Evolutionary conservation across 1,284 basidiomycete species (phyloP), one percentile per base, ranked within the genome.

Genomic region (Melampsora larici-populina): DNA sequence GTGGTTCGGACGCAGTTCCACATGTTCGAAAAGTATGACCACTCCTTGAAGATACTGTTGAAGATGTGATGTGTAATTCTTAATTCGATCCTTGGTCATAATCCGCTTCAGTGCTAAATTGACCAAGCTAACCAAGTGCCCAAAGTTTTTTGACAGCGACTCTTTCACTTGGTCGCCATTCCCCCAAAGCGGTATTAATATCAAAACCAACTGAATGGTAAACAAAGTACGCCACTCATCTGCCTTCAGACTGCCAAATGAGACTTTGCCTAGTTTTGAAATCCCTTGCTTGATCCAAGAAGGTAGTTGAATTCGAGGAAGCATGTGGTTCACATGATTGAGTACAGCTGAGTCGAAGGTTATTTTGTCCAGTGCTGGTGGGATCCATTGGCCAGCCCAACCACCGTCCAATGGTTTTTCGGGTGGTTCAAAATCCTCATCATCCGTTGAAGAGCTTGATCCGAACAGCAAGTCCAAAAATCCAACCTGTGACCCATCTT

Each of bases 141-240:
- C 33, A 68, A 76, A 68, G 26, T 77, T 77, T 18, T 69, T 51
- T 3, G 69, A 46, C 7, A 77, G 49, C 1, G 64, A 75, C 11
- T 17, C 26, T 9, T 33, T 31, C 1, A 6, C 43, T 5, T 40
- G 72, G 40, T 31, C 5, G 7, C 11, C 17, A 55, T 60, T 26
- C 1, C 29, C 26, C 72, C 72, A 75, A 36, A 51, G 40, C 1
- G 33, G 48, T 40, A 62, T 48, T 31, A 75, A 18, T 8, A 75
- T 58, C 15, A 62, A 46, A 5, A 66, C 55, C 13, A 77, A 21
- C 49, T 58, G 51, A 21, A 70, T 36, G 8, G 72, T 60, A 29
- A 75, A 66, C 21, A 75, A 49, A n/a, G 40, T 75, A 33, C 72
- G 21, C 64, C 72, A 75, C 21, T 75, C 36, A 26, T 75, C 49